Percentiles rank a stretch among this genome's conserved stretches.
Conservation (phyloP, 495 filamentous ascomycete genomes). For the Xylaria longipes region DNA sequence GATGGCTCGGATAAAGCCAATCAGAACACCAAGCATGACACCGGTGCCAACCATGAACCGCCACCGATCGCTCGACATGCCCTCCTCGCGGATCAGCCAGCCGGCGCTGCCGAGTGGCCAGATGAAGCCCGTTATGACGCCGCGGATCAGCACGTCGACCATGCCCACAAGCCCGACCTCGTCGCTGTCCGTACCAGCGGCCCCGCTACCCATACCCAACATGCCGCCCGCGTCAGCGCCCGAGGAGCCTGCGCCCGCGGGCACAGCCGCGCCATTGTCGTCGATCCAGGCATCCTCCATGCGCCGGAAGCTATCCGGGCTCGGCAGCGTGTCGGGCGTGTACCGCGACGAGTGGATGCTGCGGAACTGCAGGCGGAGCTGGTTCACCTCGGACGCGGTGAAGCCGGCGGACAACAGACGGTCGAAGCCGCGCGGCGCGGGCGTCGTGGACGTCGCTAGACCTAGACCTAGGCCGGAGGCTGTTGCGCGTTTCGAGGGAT, state of each 20-base stretch:
- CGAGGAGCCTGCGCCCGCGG: conserved; percentile 33
- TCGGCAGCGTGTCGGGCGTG: conserved; percentile 86
- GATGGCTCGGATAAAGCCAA: conserved; percentile 50
- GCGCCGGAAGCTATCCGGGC: conserved; percentile 55
- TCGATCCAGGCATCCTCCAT: conserved; percentile 97
- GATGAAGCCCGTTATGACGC: conserved; percentile 89
- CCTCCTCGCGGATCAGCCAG: conserved; percentile 87
- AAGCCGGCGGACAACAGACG: conserved; percentile 81
- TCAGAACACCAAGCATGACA: conserved; percentile 59
- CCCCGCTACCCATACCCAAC: conserved; percentile 46
- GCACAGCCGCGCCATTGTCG: conserved; percentile 58
- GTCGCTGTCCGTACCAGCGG: conserved; percentile 56
- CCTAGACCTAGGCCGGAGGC: neutral
- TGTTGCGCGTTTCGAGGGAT: neutral
- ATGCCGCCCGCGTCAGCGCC: conserved; percentile 43
- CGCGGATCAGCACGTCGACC: conserved; percentile 86
- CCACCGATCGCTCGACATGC: conserved; percentile 82
- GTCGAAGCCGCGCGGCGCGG: conserved; percentile 87
- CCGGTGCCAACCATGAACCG: conserved; percentile 84
- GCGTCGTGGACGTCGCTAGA: conserved; percentile 43
- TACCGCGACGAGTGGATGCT: conserved; percentile 76
- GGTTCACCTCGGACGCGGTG: conserved; percentile 77
- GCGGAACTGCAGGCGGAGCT: conserved; percentile 84
- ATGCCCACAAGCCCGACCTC: conserved; percentile 47
- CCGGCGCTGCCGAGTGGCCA: conserved; percentile 87